Evolutionary conservation across 176 grass and related monocot genomes (phyloP), one percentile per base, ranked within the genome.

Genomic region (Alloteropsis semialata): DNA sequence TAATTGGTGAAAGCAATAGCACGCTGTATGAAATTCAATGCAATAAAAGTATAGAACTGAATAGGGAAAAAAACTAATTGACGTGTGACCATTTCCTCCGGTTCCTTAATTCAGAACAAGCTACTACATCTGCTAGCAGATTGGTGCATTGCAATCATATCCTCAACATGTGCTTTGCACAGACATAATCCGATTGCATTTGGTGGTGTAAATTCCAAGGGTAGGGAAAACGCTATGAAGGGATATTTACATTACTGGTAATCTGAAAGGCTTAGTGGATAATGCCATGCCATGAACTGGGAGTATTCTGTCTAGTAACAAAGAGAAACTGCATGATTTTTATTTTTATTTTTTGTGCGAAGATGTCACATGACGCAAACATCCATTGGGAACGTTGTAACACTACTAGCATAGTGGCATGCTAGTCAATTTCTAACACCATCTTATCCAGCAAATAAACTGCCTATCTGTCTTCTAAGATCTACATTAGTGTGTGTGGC

Each of bases 51-150:
- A 33, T 18, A 43, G 17, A 75, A 53, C 12, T 10, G 10, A 61
- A 63, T 62, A 32, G 5, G 15, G 5, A 37, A 11, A 34, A 48
- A 39, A 39, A 30, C 38, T 63, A 41, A 81, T 48, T 57, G 36
- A 15, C 36, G 68, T 16, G 11, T 66, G 45, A 1, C 29, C 2
- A 45, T 86, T 72, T 74, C 28, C 59, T 75, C 45, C 36, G 9
- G 59, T 66, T 50, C 64, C 43, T 74, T 57, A 56, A 51, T 63
- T 80, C 45, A 55, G 75, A 71, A 33, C 29, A 62, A 72, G 30
- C 10, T 48, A n/a, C 16, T 30, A 6, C 54, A 62, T 25, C 22
- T 71, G 10, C 22, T 39, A 10, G 41, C 29, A 44, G 22, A 27
- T 58, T 15, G 15, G 22, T 19, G 12, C 74, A 30, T 9, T 50